Conservation (phyloP, 179 eudicot species). For the Vitellaria paradoxa region DNA sequence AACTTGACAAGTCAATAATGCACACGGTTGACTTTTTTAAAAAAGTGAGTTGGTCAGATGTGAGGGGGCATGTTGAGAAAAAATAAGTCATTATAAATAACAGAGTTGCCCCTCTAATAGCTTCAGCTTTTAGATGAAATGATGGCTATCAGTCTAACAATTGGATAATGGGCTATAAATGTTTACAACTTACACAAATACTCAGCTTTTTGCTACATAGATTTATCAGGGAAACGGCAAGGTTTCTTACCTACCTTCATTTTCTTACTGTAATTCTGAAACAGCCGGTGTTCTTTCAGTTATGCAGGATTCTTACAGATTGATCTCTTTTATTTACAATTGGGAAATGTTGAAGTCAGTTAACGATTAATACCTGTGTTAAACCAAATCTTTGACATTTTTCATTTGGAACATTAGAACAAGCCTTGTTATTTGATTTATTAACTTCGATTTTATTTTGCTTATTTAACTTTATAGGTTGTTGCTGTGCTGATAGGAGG, state of each 20-base stretch:
- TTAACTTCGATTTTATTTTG: conserved; percentile 14
- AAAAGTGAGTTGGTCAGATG: no score
- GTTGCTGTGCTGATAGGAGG: conserved; percentile 97
- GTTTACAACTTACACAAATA: not conserved
- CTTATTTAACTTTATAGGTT: conserved; percentile 47
- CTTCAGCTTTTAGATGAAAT: no score
- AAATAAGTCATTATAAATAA: no score
- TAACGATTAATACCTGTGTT: not conserved
- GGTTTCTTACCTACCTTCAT: not conserved
- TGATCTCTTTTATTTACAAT: not conserved
- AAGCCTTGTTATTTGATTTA: conserved; percentile 4
- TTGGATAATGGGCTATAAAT: no score
- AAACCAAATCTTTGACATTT: not conserved
- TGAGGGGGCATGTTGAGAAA: no score
- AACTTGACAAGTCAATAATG: no score
- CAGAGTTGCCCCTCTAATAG: no score
- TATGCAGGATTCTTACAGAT: not conserved
- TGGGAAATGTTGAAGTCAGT: not conserved
- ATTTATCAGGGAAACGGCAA: not conserved
- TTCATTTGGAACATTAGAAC: not conserved
- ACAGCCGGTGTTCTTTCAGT: not conserved
- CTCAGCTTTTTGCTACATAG: not conserved
- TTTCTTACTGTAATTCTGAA: not conserved
- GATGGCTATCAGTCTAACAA: no score
- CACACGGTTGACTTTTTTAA: no score